These are phyloP conservation scores for Plenodomus lindquistii DNA, from an alignment of 2,329 filamentous ascomycete genomes.

Conservation along the genomic window DNA sequence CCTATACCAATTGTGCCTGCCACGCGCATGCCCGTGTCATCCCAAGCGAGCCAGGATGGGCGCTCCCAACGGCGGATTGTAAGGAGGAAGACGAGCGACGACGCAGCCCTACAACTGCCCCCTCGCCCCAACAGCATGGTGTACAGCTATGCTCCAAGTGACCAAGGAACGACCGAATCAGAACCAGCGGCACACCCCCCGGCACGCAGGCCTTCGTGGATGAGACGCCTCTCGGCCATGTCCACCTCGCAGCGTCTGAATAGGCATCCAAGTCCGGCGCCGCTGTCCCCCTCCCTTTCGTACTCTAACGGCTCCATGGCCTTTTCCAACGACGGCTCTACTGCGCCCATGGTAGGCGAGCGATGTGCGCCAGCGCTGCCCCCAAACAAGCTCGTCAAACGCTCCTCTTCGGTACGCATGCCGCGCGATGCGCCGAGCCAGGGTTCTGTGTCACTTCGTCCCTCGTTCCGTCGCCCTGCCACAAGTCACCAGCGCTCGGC, in stretches of 20 bases:
- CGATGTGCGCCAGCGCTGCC: slow-evolving; percentile 49
- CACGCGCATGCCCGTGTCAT: slow-evolving; percentile 30
- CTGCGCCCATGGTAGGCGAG: slow-evolving; percentile 63
- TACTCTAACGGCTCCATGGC: slow-evolving; percentile 63
- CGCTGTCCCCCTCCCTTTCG: slow-evolving; percentile 66
- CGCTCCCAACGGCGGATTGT: slow-evolving; percentile 33
- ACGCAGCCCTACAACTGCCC: slow-evolving; percentile 22
- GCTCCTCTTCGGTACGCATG: slow-evolving; percentile 62
- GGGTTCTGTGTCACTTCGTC: slow-evolving; percentile 63
- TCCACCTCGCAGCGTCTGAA: slow-evolving; percentile 68
- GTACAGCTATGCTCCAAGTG: slow-evolving; percentile 25
- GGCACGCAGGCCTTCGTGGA: slow-evolving; percentile 64
- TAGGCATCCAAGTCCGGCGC: slow-evolving; percentile 65
- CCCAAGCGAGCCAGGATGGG: slow-evolving; percentile 35
- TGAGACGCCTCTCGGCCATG: slow-evolving; percentile 69
- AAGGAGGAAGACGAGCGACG: slow-evolving; percentile 40
- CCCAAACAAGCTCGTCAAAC: slow-evolving; percentile 79
- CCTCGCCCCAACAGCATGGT: slow-evolving; percentile 13
- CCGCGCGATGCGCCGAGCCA: slow-evolving; percentile 51
- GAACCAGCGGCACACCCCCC: slow-evolving; percentile 34
- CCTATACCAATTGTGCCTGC: slow-evolving; percentile 27
- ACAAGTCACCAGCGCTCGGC: slow-evolving; percentile 79
- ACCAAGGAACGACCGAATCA: slow-evolving; percentile 29
- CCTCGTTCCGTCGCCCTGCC: slow-evolving; percentile 71
- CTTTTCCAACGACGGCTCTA: slow-evolving; percentile 58